These are phyloP conservation scores for Verticillium dahliae DNA, from an alignment of 2,329 filamentous ascomycete genomes.

Conservation along the genomic window DNA sequence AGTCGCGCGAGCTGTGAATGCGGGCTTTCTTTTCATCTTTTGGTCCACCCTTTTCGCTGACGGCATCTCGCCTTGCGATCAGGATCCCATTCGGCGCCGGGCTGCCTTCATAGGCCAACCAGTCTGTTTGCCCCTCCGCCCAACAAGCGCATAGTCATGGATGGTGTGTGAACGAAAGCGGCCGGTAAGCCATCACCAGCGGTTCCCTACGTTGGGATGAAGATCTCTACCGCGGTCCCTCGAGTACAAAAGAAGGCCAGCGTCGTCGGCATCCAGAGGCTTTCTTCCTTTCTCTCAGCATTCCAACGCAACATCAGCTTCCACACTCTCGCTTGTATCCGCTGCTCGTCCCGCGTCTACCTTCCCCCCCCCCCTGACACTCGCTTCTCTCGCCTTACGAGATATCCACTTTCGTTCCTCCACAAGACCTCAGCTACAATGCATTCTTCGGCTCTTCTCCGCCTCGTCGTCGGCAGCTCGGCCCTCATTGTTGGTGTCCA, in stretches of 20 bases:
- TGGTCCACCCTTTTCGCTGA: background rate
- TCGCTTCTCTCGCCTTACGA: background rate
- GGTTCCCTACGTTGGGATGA: background rate
- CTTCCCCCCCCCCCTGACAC: background rate
- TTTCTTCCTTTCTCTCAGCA: background rate
- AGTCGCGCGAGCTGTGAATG: background rate
- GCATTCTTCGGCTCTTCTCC: background rate
- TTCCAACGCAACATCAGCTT: background rate
- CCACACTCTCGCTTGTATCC: background rate
- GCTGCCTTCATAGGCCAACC: background rate
- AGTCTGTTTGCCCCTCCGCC: background rate
- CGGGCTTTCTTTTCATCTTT: background rate
- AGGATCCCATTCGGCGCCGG: background rate
- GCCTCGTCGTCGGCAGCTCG: conserved; percentile 4
- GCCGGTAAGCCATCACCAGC: background rate
- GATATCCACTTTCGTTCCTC: background rate
- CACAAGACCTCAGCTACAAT: background rate
- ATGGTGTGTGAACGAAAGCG: background rate
- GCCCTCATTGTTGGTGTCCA: conserved; percentile 5
- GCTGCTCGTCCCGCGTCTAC: background rate
- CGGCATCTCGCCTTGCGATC: background rate
- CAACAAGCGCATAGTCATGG: background rate
- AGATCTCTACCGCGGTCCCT: background rate
- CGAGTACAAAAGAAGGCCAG: background rate
- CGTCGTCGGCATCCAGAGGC: background rate